phyloP scores from a whole-genome alignment of 2,329 filamentous ascomycete genomes.

The Venturia carpophila region DNA sequence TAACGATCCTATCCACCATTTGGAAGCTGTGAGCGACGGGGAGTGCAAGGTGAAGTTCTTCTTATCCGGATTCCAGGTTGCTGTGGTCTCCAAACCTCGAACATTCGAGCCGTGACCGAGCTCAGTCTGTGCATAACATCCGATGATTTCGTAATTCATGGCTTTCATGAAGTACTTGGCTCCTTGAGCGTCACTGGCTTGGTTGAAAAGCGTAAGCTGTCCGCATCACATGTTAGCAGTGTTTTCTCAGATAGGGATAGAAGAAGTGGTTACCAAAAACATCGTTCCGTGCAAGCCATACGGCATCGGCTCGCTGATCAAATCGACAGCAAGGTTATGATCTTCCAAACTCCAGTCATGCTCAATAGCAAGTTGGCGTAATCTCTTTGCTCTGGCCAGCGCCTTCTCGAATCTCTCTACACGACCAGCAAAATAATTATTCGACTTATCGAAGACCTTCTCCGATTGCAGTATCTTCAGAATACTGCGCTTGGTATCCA shows the following conservation, averaged over 20 bases:
- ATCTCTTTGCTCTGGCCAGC: conserved; percentile 60
- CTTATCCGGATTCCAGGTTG: conserved; percentile 64
- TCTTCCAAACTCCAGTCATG: conserved; percentile 62
- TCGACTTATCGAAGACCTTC: conserved; percentile 67
- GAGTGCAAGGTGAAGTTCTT: conserved; percentile 70
- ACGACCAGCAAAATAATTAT: conserved; percentile 67
- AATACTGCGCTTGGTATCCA: conserved; percentile 54
- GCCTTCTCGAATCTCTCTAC: conserved; percentile 61
- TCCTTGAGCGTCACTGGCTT: conserved; percentile 65
- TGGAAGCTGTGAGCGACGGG: conserved; percentile 64
- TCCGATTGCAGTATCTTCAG: conserved; percentile 58
- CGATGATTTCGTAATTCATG: conserved; percentile 62
- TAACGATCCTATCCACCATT: conserved; percentile 80
- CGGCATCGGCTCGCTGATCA: conserved; percentile 66
- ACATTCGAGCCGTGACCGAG: conserved; percentile 74
- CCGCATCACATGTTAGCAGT: conserved; percentile 19
- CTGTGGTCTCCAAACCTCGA: conserved; percentile 62
- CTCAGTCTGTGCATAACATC: conserved; percentile 76
- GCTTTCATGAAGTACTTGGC: conserved; percentile 64
- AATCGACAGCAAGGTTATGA: conserved; percentile 54
- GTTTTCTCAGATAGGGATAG: not conserved
- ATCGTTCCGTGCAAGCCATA: conserved; percentile 66
- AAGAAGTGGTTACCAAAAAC: conserved; percentile 47
- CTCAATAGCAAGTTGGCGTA: conserved; percentile 58
- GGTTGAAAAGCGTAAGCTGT: conserved; percentile 59